phyloP scores from a whole-genome alignment of 495 filamentous ascomycete species.

The Annulohypoxylon bovei region DNA sequence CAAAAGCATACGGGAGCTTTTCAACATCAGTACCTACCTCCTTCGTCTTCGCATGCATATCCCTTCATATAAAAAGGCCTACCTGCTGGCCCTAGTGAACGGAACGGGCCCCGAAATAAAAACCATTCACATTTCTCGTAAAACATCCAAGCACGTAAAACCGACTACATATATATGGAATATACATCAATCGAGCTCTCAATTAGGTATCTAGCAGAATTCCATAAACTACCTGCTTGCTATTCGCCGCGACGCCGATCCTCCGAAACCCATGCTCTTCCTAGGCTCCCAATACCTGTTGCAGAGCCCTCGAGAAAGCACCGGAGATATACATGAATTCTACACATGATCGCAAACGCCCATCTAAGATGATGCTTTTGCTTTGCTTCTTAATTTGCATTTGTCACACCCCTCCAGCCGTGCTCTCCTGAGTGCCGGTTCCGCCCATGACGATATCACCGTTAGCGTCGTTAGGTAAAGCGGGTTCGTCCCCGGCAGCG shows the following conservation, averaged over 20 bases:
- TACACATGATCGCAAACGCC: neutral
- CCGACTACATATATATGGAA: neutral
- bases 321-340: constrained; percentile 4
- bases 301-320: neutral
- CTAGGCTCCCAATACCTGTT: neutral
- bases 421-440: constrained; percentile 31
- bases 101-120: no score
- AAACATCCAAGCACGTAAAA: neutral
- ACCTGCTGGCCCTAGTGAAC: no score
- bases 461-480: neutral
- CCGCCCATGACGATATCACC: constrained; percentile 35
- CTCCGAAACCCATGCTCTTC: neutral
- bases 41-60: no score
- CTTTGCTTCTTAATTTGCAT: constrained; percentile 25
- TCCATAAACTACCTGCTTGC: neutral
- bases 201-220: constrained; percentile 12
- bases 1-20: no score
- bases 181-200: neutral
- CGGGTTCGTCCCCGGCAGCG: constrained; percentile 17
- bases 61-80: no score
- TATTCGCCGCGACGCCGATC: constrained; percentile 13
- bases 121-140: neutral
- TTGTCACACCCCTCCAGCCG: constrained; percentile 44
- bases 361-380: neutral
- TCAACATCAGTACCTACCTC: no score